phyloP scores from a whole-genome alignment of 208 protist genomes.

The Trypanosoma vivax region DNA sequence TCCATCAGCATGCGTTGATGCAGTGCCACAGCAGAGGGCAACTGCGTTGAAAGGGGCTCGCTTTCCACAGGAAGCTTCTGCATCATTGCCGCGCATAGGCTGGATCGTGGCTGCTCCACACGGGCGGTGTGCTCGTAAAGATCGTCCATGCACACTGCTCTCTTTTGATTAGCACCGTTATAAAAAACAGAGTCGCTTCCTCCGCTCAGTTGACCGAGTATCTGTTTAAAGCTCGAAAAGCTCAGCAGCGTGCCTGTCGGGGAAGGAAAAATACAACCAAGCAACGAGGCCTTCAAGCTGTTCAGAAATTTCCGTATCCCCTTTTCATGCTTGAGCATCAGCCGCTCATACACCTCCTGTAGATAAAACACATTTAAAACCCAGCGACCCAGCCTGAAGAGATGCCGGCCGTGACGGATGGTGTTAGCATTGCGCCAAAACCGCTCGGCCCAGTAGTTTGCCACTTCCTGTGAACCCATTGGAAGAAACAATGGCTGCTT shows the following conservation, averaged over 20 bases:
- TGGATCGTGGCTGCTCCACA: not conserved
- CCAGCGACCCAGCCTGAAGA: conserved; percentile 82
- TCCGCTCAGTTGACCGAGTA: not conserved
- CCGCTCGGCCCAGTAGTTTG: conserved; percentile 48
- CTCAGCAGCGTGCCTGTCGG: not conserved
- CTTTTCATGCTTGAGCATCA: conserved; percentile 51
- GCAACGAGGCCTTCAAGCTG: conserved; percentile 6
- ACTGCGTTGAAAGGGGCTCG: too few species aligned
- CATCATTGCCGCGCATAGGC: too few species aligned
- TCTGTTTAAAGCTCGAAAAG: not conserved
- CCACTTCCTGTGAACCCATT: conserved; percentile 33
- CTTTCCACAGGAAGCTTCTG: too few species aligned
- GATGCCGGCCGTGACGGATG: conserved; percentile 74
- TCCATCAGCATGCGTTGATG: too few species aligned
- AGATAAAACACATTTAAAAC: conserved; percentile 72
- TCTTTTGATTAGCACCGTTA: not conserved
- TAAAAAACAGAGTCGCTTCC: not conserved
- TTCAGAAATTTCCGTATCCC: conserved; percentile 5
- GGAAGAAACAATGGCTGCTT: conserved; percentile 62
- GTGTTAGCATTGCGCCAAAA: conserved; percentile 81
- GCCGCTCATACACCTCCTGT: conserved; percentile 51
- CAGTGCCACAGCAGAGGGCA: too few species aligned
- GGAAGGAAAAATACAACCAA: conserved; percentile 5
- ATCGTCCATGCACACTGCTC: not conserved
- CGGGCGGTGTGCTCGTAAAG: not conserved